Evolutionary conservation across 176 grass and related monocot species (phyloP).

Genomic region (Triticum dicoccoides): DNA sequence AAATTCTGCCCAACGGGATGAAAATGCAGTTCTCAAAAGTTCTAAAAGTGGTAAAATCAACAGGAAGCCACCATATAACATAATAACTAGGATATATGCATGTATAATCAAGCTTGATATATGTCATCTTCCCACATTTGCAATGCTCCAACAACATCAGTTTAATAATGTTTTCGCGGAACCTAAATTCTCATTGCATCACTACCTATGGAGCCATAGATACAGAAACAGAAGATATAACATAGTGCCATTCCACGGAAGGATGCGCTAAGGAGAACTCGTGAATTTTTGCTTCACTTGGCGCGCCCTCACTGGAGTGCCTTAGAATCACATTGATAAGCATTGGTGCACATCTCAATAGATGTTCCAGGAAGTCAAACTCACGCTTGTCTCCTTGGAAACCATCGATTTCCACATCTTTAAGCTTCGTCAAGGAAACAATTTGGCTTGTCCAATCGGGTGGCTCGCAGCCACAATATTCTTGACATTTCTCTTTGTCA

Average conservation of each 20-base stretch:
- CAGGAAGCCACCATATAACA: no score
- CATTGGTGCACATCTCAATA: neutral
- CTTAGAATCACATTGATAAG: neutral
- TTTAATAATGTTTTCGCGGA: no score
- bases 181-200: no score
- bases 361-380: neutral
- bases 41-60: no score
- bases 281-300: neutral
- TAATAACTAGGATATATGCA: no score
- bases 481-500: neutral
- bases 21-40: no score
- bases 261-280: neutral
- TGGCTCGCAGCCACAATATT: neutral
- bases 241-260: neutral
- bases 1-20: no score
- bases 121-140: no score
- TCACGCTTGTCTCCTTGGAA: neutral
- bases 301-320: neutral
- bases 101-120: no score
- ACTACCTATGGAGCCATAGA: no score
- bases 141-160: no score
- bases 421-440: neutral
- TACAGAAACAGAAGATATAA: neutral
- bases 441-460: neutral
- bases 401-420: neutral